These are phyloP conservation scores for Peltaster fructicola DNA, from an alignment of 2,329 filamentous ascomycete genomes.

Conservation along the genomic window DNA sequence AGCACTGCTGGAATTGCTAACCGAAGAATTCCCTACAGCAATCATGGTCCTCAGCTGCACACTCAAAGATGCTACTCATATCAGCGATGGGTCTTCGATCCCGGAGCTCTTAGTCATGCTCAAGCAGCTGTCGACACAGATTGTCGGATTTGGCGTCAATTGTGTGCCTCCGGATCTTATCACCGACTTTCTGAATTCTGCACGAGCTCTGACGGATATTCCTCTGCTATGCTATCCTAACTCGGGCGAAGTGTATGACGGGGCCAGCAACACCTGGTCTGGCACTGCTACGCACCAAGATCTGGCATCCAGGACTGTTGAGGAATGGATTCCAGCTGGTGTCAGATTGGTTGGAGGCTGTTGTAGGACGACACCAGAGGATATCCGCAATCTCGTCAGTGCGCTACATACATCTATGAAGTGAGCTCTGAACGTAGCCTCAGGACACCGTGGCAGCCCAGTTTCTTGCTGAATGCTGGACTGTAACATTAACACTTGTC, in stretches of 20 bases:
- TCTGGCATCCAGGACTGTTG: slow-evolving; percentile 9
- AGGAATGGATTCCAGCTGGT: slow-evolving; percentile 20
- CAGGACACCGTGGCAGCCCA: too few relatives aligned
- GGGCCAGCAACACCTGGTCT: slow-evolving; percentile 8
- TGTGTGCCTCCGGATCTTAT: slow-evolving; percentile 23
- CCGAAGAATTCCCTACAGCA: slow-evolving; percentile 19
- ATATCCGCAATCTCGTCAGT: slow-evolving; percentile 14
- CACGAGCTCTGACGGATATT: slow-evolving; percentile 17
- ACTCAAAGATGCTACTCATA: slow-evolving; percentile 17
- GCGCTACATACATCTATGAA: too few relatives aligned
- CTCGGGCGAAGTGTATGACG: slow-evolving; percentile 30
- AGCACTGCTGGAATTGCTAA: slow-evolving; percentile 23
- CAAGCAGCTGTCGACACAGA: slow-evolving; percentile 11
- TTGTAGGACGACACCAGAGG: slow-evolving; percentile 27
- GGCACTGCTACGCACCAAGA: slow-evolving; percentile 12
- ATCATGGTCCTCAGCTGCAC: slow-evolving; percentile 28
- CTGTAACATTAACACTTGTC: too few relatives aligned
- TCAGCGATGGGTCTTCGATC: slow-evolving; percentile 27
- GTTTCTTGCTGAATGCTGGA: too few relatives aligned
- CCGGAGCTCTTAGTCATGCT: slow-evolving; percentile 17
- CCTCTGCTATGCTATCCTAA: slow-evolving; percentile 26
- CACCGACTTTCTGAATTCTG: slow-evolving; percentile 16
- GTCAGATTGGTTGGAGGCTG: slow-evolving; percentile 30
- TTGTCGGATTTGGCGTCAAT: slow-evolving; percentile 29
- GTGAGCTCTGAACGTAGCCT: too few relatives aligned